A percentile compares a stretch with the other conserved stretches of the same genome.
These are phyloP conservation scores for Candida wancherniae DNA, from an alignment of 805 yeast genomes.

Conservation along the genomic window DNA sequence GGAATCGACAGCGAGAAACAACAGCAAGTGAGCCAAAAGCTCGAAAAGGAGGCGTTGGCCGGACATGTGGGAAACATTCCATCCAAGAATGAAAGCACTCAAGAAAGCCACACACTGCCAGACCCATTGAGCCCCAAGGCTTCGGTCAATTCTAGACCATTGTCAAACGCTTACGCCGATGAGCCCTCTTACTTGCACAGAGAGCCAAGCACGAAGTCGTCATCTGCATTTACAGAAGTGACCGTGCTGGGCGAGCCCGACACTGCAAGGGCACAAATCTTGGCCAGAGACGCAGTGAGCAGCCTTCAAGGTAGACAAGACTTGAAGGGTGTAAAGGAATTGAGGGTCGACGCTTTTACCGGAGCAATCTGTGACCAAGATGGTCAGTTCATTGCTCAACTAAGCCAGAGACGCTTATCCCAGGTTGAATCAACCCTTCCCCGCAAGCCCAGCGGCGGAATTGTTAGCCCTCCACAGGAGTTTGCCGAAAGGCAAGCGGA, in stretches of 20 bases:
- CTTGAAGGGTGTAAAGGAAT: constrained; percentile 19
- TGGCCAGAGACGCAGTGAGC: constrained; percentile 26
- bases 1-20: constrained; percentile 8
- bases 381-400: constrained; percentile 17
- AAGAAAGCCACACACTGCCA: background rate
- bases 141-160: background rate
- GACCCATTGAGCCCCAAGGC: background rate
- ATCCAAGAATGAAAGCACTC: constrained; percentile 1
- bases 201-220: constrained; percentile 4
- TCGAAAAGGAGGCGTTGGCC: constrained; percentile 8
- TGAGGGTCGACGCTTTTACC: constrained; percentile 26
- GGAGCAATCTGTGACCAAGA: constrained; percentile 28
- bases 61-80: constrained; percentile 10
- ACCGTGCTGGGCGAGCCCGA: constrained; percentile 27
- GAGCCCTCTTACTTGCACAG: constrained; percentile 5
- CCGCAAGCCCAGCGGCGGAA: constrained; percentile 8
- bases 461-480: constrained; percentile 6
- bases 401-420: constrained; percentile 14
- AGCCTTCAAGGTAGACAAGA: constrained; percentile 22
- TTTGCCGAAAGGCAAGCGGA: background rate
- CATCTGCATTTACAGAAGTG: constrained; percentile 24
- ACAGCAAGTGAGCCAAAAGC: constrained; percentile 6
- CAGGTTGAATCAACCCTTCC: constrained; percentile 3
- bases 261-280: constrained; percentile 21
- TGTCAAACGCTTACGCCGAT: constrained; percentile 3